Percentiles rank a stretch among this genome's conserved stretches.
phyloP scores from a whole-genome alignment of 2,329 filamentous ascomycete genomes.

The Orbilia blumenaviensis region DNA sequence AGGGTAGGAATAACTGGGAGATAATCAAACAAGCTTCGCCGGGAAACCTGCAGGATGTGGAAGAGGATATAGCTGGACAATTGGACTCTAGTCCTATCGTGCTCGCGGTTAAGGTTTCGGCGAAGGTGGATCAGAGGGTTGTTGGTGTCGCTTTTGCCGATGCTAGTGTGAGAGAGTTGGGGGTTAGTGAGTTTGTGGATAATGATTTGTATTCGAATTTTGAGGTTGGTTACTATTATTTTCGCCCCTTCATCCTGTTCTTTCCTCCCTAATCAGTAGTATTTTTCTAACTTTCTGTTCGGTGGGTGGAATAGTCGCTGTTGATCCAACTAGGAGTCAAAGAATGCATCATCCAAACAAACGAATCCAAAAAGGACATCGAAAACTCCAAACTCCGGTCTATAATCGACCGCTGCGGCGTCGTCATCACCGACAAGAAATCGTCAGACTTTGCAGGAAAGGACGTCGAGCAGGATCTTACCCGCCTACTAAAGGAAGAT shows the following conservation, averaged over 20 bases:
- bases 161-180: constrained; percentile 92
- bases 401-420: constrained; percentile 90
- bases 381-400: constrained; percentile 86
- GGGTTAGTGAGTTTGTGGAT: constrained; percentile 97
- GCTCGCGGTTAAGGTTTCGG: constrained; percentile 88
- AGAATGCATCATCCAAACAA: constrained; percentile 86
- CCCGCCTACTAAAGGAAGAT: constrained; percentile 86
- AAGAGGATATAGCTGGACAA: constrained; percentile 88
- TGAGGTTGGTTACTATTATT: constrained; percentile 71
- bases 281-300: constrained; percentile 12
- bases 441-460: constrained; percentile 81
- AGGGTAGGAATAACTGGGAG: constrained; percentile 88
- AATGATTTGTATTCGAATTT: constrained; percentile 99
- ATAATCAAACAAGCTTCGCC: constrained; percentile 90
- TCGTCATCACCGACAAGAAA: constrained; percentile 84
- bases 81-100: constrained; percentile 94
- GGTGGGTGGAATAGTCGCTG: constrained; percentile 67
- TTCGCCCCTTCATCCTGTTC: neutral
- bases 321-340: constrained; percentile 96
- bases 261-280: neutral
- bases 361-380: constrained; percentile 81
- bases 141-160: constrained; percentile 98
- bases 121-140: constrained; percentile 85
- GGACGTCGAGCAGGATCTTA: constrained; percentile 95
- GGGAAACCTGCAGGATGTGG: constrained; percentile 94